These are phyloP conservation scores for Calonectria crousiana DNA, from an alignment of 2,329 filamentous ascomycete genomes.

Conservation along the genomic window DNA sequence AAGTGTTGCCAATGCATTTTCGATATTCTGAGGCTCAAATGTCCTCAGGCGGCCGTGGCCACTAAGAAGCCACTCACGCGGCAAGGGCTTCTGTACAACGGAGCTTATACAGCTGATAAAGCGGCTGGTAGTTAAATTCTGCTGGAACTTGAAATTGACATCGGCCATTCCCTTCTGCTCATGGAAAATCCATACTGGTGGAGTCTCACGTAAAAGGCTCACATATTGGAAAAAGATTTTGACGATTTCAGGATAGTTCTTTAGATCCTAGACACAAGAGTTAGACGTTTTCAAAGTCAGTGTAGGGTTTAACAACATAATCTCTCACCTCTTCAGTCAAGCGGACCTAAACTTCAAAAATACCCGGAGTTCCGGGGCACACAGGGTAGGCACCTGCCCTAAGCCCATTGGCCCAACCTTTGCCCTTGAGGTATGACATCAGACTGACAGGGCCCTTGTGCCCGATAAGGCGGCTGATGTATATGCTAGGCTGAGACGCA, in stretches of 20 bases:
- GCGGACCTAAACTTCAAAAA: slow-evolving; percentile 84
- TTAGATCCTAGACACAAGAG: slow-evolving; percentile 66
- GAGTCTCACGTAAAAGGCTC: slow-evolving; percentile 81
- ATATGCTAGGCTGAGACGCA: slow-evolving; percentile 85
- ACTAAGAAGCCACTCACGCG: slow-evolving; percentile 89
- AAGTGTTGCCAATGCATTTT: slow-evolving; percentile 78
- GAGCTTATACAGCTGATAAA: slow-evolving; percentile 89
- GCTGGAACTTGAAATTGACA: slow-evolving; percentile 94
- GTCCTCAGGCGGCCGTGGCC: slow-evolving; percentile 80
- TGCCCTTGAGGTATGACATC: slow-evolving; percentile 88
- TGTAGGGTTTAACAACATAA: neutral
- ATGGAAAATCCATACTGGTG: slow-evolving; percentile 92
- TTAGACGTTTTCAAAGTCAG: slow-evolving; percentile 20
- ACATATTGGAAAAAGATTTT: slow-evolving; percentile 94
- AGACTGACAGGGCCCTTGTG: slow-evolving; percentile 95
- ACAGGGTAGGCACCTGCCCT: slow-evolving; percentile 81
- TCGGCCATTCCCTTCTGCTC: slow-evolving; percentile 92
- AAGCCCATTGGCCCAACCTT: slow-evolving; percentile 89
- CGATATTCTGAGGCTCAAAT: slow-evolving; percentile 84
- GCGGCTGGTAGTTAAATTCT: slow-evolving; percentile 89
- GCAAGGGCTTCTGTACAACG: slow-evolving; percentile 91
- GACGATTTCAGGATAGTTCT: slow-evolving; percentile 83
- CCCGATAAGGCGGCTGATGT: slow-evolving; percentile 89
- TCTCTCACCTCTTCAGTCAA: slow-evolving; percentile 81
- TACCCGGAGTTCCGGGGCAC: slow-evolving; percentile 80